Percentiles rank a stretch among this genome's conserved stretches.
phyloP scores from a whole-genome alignment of 257 asterid genomes.

The Jacaranda copaia region DNA sequence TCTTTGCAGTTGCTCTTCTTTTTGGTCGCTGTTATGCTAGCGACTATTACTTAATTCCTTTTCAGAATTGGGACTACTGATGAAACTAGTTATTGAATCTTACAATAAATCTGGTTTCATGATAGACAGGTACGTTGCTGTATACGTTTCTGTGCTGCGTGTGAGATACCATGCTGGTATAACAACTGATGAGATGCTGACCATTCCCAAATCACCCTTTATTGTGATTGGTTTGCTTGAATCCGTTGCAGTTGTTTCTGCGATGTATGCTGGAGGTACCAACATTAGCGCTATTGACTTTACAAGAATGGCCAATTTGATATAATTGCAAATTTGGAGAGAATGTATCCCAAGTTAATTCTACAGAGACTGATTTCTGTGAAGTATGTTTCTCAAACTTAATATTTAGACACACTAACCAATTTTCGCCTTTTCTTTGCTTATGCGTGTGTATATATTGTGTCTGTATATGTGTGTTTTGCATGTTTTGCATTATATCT shows the following conservation, averaged over 20 bases:
- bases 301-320: conserved; percentile 8
- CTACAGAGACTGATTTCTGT: background rate
- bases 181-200: conserved; percentile 75
- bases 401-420: conserved; percentile 6
- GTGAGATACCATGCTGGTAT: conserved; percentile 60
- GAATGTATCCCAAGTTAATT: background rate
- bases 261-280: conserved; percentile 79
- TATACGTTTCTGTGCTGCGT: conserved; percentile 55
- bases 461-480: background rate
- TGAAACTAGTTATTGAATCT: conserved; percentile 10
- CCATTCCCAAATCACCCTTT: conserved; percentile 61
- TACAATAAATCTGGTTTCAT: conserved; percentile 28
- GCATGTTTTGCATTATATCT: background rate
- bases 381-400: conserved; percentile 5
- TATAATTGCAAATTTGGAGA: background rate
- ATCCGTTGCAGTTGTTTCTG: conserved; percentile 60
- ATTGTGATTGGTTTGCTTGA: conserved; percentile 66
- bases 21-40: background rate
- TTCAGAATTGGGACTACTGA: background rate
- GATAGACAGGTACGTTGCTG: conserved; percentile 57
- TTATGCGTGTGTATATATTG: background rate
- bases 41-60: background rate
- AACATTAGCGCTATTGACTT: conserved; percentile 6
- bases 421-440: background rate
- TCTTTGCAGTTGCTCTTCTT: background rate